Conservation (phyloP, 257 asterid species). For the Thymus quinquecostatus region DNA sequence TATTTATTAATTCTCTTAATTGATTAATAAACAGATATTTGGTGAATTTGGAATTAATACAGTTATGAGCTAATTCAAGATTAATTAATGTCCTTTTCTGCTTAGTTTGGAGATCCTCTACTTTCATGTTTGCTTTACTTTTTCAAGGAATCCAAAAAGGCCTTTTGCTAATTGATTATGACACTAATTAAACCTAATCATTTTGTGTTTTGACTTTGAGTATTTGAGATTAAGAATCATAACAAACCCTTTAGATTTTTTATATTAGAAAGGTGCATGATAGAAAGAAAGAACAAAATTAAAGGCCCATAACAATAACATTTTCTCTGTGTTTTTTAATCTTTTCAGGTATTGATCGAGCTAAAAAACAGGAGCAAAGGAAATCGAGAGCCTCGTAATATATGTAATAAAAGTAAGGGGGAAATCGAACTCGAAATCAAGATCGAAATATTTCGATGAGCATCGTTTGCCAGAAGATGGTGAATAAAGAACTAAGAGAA, state of each 20-base stretch:
- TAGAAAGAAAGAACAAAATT: neutral
- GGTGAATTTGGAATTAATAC: neutral
- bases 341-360: conserved; percentile 26
- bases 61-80: neutral
- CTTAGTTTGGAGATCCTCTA: neutral
- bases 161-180: neutral
- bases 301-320: neutral
- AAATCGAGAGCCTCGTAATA: neutral
- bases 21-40: neutral
- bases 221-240: neutral
- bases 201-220: neutral
- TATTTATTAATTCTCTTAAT: neutral
- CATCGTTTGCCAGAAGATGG: conserved; percentile 8
- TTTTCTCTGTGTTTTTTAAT: conserved; percentile 11
- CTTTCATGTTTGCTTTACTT: neutral
- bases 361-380: conserved; percentile 7
- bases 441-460: conserved; percentile 14
- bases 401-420: neutral
- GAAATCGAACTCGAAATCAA: neutral
- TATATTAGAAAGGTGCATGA: neutral
- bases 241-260: neutral
- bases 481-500: conserved; percentile 7
- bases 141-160: conserved; percentile 18
- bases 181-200: neutral
- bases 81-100: neutral